Base-by-base conservation (phyloP, 1,284 basidiomycete genomes). In the Malassezia equina region DNA sequence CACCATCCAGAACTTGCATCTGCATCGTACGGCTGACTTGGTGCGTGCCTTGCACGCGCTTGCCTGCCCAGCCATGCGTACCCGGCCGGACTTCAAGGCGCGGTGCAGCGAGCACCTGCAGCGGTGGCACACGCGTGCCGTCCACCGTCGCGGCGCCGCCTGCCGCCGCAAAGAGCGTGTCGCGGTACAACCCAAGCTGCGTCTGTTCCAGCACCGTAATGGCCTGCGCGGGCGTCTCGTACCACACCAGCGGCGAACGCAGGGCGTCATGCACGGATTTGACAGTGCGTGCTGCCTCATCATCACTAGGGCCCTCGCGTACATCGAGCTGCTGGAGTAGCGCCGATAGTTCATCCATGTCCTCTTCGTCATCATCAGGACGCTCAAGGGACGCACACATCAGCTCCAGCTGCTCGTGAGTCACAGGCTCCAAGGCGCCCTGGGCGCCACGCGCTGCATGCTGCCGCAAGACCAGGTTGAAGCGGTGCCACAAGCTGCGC, bases 401-500 rank as follows among this genome's bases (percentile, higher is more conserved):
- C 47, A 54, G 53, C 21, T 63, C 63, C 21, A 65, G 69, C 7
- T 57, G 53, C 17, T 58, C 39, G 25, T 58, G 55, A 0, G 56
- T 52, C n/a, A 62, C 60, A 1, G 63, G 58, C 3, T 57, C 27
- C 12, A n/a, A 28, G 17, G 28, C 24, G 36, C 19, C 51, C n/a
- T 17, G 21, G 12, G 17, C 27, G 19, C 24, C 47, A 12, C 48
- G 51, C 43, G 21, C 27, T 15, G 52, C 55, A 32, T 60, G 59
- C 2, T 62, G 49, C 33, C 52, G 59, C 27, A 69, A 57, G 76
- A 93, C 94, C 59, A 91, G 86, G 71, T 98, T 98, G 77, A 94
- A 96, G 50, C 90, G 81, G 80, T 98, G 93, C 93, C 93, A 96
- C 75, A 96, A 91, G 25, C 88, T 88, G 66, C 85, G 84, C 75